These are phyloP conservation scores for Daedaleopsis sinensis DNA, from an alignment of 768 basidiomycete species.

Conservation along the genomic window DNA sequence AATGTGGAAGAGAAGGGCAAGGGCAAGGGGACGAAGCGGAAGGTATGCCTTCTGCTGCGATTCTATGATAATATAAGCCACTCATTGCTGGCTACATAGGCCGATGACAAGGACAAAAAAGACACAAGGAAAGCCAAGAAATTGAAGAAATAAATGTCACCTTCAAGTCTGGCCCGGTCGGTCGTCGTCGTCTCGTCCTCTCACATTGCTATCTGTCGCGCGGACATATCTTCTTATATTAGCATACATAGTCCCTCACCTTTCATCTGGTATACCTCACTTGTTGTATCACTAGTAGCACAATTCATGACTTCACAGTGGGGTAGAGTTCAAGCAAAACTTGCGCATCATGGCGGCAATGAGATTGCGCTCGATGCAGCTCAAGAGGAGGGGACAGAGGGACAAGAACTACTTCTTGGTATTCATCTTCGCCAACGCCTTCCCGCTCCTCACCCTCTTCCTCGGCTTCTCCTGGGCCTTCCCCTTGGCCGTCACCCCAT, in stretches of 20 bases:
- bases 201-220: background rate
- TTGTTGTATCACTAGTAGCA: slow-evolving; percentile 24
- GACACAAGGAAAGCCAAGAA: slow-evolving; percentile 41
- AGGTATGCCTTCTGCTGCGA: slow-evolving; percentile 39
- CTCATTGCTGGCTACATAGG: background rate
- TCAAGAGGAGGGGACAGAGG: background rate
- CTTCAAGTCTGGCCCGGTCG: background rate
- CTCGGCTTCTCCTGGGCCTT: slow-evolving; percentile 37
- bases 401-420: slow-evolving; percentile 53
- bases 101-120: slow-evolving; percentile 38
- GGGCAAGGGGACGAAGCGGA: slow-evolving; percentile 50
- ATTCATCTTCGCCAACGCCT: slow-evolving; percentile 56
- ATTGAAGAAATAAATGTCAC: slow-evolving; percentile 42
- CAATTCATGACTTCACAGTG: background rate
- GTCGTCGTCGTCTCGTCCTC: background rate
- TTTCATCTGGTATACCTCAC: slow-evolving; percentile 15
- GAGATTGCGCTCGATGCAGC: background rate
- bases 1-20: slow-evolving; percentile 39
- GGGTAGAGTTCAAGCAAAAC: background rate
- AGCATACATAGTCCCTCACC: background rate
- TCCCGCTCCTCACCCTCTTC: slow-evolving; percentile 58
- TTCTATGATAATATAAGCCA: background rate
- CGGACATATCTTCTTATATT: background rate
- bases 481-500: background rate
- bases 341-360: no score